Evolutionary conservation across 2,329 filamentous ascomycete genomes (phyloP).

Genomic region (Trichoderma sp.): DNA sequence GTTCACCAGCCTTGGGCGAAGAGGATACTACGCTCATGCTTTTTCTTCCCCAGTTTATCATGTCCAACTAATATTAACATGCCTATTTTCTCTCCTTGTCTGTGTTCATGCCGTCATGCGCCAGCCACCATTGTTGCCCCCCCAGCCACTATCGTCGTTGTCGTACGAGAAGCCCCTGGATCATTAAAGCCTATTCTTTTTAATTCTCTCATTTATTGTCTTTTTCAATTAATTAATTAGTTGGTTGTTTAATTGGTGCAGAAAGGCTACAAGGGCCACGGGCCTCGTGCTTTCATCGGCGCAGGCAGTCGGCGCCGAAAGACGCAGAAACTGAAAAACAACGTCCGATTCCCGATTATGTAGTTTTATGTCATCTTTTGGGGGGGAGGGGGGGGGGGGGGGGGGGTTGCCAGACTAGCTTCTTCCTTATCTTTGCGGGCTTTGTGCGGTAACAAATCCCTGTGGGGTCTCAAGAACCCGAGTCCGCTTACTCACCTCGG

Average conservation of each 20-base stretch:
- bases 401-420: background rate
- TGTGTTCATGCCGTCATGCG: background rate
- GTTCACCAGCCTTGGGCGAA: background rate
- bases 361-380: background rate
- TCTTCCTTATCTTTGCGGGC: background rate
- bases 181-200: background rate
- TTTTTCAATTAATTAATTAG: background rate
- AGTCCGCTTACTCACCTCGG: background rate
- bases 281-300: constrained; percentile 5
- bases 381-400: too few relatives aligned
- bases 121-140: background rate
- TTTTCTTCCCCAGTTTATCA: background rate
- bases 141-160: background rate
- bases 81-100: background rate
- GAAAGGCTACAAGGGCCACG: background rate
- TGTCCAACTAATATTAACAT: background rate
- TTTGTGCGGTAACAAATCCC: background rate
- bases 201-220: background rate
- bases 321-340: background rate
- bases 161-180: background rate
- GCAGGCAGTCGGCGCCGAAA: constrained; percentile 9
- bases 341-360: background rate
- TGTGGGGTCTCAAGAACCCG: background rate
- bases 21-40: background rate
- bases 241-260: background rate